These are phyloP conservation scores for Diplodia scrobiculata DNA, from an alignment of 2,329 filamentous ascomycete genomes.

Conservation along the genomic window DNA sequence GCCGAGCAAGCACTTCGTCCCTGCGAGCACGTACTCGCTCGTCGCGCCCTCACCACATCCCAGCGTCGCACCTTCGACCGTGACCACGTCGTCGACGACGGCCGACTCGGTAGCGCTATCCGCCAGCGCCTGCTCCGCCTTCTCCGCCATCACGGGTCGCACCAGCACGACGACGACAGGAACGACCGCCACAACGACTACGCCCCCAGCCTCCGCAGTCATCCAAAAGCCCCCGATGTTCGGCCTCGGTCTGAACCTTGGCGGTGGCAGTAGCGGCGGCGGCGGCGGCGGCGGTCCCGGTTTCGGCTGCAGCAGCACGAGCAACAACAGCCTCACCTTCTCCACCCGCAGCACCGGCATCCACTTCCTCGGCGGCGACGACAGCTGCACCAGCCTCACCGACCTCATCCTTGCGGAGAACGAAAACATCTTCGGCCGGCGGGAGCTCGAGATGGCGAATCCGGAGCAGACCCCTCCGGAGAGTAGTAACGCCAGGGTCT, in stretches of 20 bases:
- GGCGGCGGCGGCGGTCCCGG: not conserved
- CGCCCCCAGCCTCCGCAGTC: not conserved
- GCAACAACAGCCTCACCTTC: not conserved
- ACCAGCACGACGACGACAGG: not conserved
- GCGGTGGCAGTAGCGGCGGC: not conserved
- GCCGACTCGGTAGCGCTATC: not conserved
- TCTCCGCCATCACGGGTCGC: not conserved
- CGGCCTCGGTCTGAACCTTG: constrained; percentile 11
- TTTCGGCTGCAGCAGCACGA: not conserved
- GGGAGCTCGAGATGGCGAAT: constrained; percentile 13
- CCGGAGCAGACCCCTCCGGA: not conserved
- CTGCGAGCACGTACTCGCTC: constrained; percentile 7
- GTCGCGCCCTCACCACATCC: not conserved
- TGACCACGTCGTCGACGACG: not conserved
- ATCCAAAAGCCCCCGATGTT: not conserved
- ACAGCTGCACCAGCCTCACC: constrained; percentile 24
- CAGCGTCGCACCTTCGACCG: not conserved
- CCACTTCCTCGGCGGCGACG: not conserved
- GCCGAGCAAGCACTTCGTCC: constrained; percentile 9
- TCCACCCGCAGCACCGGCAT: not conserved
- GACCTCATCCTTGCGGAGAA: constrained; percentile 18
- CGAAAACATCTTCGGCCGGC: constrained; percentile 20
- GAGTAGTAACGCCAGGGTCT: constrained; percentile 32
- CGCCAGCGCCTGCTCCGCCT: not conserved
- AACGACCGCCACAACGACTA: not conserved